Percentiles rank a stretch among this genome's conserved stretches.
Evolutionary conservation across 2,329 filamentous ascomycete genomes (phyloP).

Genomic region (Aspergillus latus): DNA sequence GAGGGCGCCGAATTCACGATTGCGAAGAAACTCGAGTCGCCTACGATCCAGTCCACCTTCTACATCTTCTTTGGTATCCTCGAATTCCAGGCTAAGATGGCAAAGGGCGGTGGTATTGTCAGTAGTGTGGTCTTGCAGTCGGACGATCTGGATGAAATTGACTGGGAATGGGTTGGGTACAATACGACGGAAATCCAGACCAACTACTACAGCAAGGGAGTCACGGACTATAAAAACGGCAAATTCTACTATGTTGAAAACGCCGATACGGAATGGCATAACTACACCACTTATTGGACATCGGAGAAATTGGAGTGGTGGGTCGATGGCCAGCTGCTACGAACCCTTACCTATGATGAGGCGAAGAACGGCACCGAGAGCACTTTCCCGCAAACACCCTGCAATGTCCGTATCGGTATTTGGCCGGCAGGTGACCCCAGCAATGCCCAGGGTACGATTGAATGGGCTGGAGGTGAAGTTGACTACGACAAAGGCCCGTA

Average conservation of each 20-base stretch:
- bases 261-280: slow-evolving; percentile 54
- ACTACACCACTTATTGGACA: slow-evolving; percentile 65
- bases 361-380: slow-evolving; percentile 55
- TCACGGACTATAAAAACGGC: slow-evolving; percentile 73
- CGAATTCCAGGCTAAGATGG: slow-evolving; percentile 75
- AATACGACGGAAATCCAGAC: slow-evolving; percentile 59
- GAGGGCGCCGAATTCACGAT: slow-evolving; percentile 73
- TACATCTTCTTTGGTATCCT: slow-evolving; percentile 85
- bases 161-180: slow-evolving; percentile 58
- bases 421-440: slow-evolving; percentile 62
- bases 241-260: slow-evolving; percentile 67
- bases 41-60: slow-evolving; percentile 75
- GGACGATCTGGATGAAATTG: slow-evolving; percentile 82
- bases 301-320: slow-evolving; percentile 64
- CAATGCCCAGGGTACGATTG: slow-evolving; percentile 50
- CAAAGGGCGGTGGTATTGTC: slow-evolving; percentile 72
- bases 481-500: slow-evolving; percentile 67
- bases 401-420: slow-evolving; percentile 68
- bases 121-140: slow-evolving; percentile 80
- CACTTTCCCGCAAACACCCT: slow-evolving; percentile 71
- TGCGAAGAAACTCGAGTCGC: slow-evolving; percentile 67
- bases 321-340: slow-evolving; percentile 61
- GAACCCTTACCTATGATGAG: slow-evolving; percentile 60
- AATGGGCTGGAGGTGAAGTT: slow-evolving; percentile 70
- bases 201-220: slow-evolving; percentile 97